Evolutionary conservation across 192 early-diverging fungal species (phyloP), one percentile per base, ranked within the genome.

Genomic region (Spinellus fusiger): DNA sequence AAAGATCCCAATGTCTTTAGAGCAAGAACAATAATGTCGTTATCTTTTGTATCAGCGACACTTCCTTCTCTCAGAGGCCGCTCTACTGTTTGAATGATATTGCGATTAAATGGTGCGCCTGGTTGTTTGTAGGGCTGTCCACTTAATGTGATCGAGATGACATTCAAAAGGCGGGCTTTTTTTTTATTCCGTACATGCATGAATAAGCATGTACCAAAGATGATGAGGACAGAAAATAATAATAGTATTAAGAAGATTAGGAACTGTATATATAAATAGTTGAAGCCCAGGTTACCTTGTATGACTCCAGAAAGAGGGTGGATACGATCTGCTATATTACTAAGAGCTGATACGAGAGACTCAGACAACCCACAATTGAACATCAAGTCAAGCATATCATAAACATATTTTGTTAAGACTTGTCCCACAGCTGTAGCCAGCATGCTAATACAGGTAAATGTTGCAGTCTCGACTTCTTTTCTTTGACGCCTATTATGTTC

Each of bases 381-480:
- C 90, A 98, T 95, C 54, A 91, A 75, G 56, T 96, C 93, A 47
- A 97, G 62, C 16, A 97, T 65, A 23, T 90, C 91, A 52, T 90
- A 86, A 81, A 96, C 81, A 65, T 94, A 82, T 57, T 89, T 90
- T 0, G 89, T 93, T 48, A 96, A 73, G 5, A 88, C 91, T 33
- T 89, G 92, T n/a, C 93, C 90, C 53, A 98, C 89, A 18, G 95
- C 92, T 9, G 77, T 77, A 1, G 93, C 94, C 38, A 98, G 77
- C 82, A 89, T 91, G 26, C 86, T 89, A 44, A 97, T 87, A 56
- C 94, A 94, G 65, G 85, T 80, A 56, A 94, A 92, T 18, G 90
- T 80, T 18, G 86, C 77, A 1, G 70, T 75, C 34, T 87, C 81
- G 0, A 76, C 78, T 44, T 83, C 83, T 48, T 82, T 82, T 1